Percentiles rank a stretch among this genome's conserved stretches.
phyloP scores from a whole-genome alignment of 345 rosid species.

The Anacardium occidentale region DNA sequence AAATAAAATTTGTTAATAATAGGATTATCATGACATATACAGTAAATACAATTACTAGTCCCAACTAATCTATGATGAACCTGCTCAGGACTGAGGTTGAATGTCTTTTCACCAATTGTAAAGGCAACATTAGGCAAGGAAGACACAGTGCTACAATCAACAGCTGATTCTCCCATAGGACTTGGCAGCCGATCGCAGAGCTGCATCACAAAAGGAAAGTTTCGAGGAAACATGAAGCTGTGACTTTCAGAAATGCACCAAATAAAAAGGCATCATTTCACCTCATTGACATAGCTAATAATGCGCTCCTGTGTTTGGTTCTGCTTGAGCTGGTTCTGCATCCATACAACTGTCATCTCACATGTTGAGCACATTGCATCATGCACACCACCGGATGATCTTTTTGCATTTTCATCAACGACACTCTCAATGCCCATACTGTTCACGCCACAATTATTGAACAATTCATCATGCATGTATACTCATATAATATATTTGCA shows the following conservation, averaged over 20 bases:
- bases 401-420: slow-evolving; percentile 35
- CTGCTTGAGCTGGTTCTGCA: slow-evolving; percentile 57
- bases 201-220: slow-evolving; percentile 28
- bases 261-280: slow-evolving; percentile 15
- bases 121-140: slow-evolving; percentile 65
- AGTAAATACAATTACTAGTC: too few species aligned
- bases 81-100: slow-evolving; percentile 60
- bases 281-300: slow-evolving; percentile 54
- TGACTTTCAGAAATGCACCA: slow-evolving; percentile 4
- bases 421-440: slow-evolving; percentile 65
- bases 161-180: slow-evolving; percentile 71
- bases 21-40: too few species aligned
- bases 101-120: slow-evolving; percentile 54
- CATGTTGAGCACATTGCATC: slow-evolving; percentile 62
- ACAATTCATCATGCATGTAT: not conserved
- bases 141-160: slow-evolving; percentile 53
- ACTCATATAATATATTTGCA: not conserved
- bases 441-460: slow-evolving; percentile 13
- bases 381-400: slow-evolving; percentile 27
- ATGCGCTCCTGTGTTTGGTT: slow-evolving; percentile 53
- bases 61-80: slow-evolving; percentile 17
- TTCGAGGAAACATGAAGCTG: slow-evolving; percentile 1
- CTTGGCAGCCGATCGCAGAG: slow-evolving; percentile 68
- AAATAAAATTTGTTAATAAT: not conserved
- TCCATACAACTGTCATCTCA: slow-evolving; percentile 72